Conservation (phyloP, 176 grass and related monocot genomes). For the Triticum monococcum region DNA sequence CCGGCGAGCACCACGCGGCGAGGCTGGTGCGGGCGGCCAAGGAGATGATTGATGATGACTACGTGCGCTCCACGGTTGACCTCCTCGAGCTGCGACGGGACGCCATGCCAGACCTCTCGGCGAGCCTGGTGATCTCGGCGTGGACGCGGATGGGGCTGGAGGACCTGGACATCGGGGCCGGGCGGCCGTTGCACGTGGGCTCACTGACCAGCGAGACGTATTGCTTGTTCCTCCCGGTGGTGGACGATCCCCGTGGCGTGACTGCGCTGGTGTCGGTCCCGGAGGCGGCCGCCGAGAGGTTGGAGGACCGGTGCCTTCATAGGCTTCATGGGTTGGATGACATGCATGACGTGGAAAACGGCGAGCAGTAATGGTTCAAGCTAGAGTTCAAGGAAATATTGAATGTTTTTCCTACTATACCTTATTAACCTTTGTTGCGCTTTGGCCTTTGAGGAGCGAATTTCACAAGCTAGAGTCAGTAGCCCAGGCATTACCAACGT, state of each 20-base stretch:
- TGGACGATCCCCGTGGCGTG: slow-evolving; percentile 48
- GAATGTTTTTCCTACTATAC: no score
- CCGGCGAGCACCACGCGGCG: slow-evolving; percentile 16
- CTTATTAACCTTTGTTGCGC: no score
- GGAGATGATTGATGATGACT: not conserved
- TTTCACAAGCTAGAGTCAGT: no score
- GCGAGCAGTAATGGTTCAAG: no score
- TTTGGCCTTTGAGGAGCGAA: no score
- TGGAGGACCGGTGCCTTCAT: no score
- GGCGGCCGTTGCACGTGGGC: slow-evolving; percentile 66
- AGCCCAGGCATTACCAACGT: no score
- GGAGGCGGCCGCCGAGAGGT: not conserved
- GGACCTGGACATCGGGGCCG: slow-evolving; percentile 68
- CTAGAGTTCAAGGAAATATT: no score
- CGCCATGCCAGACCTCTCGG: slow-evolving; percentile 54
- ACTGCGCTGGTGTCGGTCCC: slow-evolving; percentile 35
- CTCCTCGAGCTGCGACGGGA: slow-evolving; percentile 62
- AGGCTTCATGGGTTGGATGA: no score
- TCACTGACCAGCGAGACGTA: slow-evolving; percentile 85
- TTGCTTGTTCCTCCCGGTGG: slow-evolving; percentile 71
- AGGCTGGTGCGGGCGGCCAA: slow-evolving; percentile 75
- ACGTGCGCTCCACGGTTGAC: slow-evolving; percentile 64
- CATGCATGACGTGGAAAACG: no score
- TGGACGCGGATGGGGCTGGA: slow-evolving; percentile 75
- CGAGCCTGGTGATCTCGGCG: slow-evolving; percentile 79